Percentiles rank a stretch among this genome's conserved stretches.
These are phyloP conservation scores for Plenodomus tracheiphilus DNA, from an alignment of 2,329 filamentous ascomycete species.

Conservation along the genomic window DNA sequence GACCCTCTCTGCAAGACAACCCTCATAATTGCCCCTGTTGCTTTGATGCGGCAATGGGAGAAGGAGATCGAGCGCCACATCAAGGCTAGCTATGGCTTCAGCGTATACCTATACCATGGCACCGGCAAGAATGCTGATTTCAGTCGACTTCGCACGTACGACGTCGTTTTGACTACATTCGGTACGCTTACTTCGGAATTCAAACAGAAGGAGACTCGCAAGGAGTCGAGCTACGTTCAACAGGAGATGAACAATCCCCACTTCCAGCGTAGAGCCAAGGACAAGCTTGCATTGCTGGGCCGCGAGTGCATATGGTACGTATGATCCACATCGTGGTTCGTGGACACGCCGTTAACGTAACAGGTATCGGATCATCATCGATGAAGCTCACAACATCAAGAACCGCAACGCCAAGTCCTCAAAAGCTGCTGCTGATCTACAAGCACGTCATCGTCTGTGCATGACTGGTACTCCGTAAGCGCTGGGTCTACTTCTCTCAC, in stretches of 20 bases:
- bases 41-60: slow-evolving; percentile 82
- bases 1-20: slow-evolving; percentile 69
- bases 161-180: slow-evolving; percentile 80
- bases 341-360: too few species aligned
- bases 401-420: slow-evolving; percentile 68
- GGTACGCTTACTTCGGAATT: slow-evolving; percentile 70
- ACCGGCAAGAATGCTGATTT: slow-evolving; percentile 58
- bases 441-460: slow-evolving; percentile 68
- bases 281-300: slow-evolving; percentile 57
- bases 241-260: slow-evolving; percentile 45
- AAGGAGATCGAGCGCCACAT: slow-evolving; percentile 75
- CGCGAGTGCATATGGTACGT: slow-evolving; percentile 57
- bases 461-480: slow-evolving; percentile 71
- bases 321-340: too few species aligned
- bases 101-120: slow-evolving; percentile 71
- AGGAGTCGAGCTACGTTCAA: slow-evolving; percentile 49
- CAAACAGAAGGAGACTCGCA: slow-evolving; percentile 61
- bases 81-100: slow-evolving; percentile 60
- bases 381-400: slow-evolving; percentile 82
- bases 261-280: slow-evolving; percentile 21
- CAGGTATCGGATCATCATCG: slow-evolving; percentile 64
- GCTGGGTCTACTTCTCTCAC: too few species aligned
- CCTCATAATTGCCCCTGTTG: slow-evolving; percentile 80
- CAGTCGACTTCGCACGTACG: slow-evolving; percentile 64
- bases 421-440: slow-evolving; percentile 61